phyloP scores from a whole-genome alignment of 495 filamentous ascomycete genomes.

The Aspergillus steynii region DNA sequence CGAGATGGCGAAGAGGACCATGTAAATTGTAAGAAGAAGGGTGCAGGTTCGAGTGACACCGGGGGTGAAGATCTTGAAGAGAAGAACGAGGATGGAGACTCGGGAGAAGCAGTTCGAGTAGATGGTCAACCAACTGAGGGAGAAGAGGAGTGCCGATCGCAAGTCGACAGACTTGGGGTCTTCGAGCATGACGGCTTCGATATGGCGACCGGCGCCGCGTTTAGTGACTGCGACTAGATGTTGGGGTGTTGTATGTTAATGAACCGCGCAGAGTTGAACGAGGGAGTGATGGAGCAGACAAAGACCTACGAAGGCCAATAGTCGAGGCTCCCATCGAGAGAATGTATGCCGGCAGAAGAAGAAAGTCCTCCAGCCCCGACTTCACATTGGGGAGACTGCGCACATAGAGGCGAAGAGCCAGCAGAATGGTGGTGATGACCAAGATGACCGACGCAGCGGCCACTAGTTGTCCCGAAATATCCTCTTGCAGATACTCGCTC shows the following conservation, averaged over 20 bases:
- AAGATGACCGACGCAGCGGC: constrained; percentile 3
- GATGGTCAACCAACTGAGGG: constrained; percentile 1
- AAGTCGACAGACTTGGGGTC: not conserved
- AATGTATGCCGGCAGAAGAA: too few species aligned
- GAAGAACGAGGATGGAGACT: not conserved
- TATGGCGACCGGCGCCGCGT: too few species aligned
- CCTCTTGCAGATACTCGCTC: too few species aligned
- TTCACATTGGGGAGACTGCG: not conserved
- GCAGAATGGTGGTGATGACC: constrained; percentile 1
- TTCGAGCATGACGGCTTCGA: too few species aligned
- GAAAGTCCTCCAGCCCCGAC: too few species aligned
- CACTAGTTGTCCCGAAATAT: not conserved
- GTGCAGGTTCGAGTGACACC: not conserved
- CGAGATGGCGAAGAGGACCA: too few species aligned
- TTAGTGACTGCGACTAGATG: too few species aligned
- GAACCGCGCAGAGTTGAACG: too few species aligned
- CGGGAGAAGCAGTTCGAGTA: constrained; percentile 5
- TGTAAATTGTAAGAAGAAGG: not conserved
- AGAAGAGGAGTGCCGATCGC: not conserved
- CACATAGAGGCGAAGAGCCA: constrained; percentile 1
- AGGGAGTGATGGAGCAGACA: too few species aligned
- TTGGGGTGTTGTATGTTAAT: too few species aligned
- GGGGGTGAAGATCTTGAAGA: not conserved
- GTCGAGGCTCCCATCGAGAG: too few species aligned
- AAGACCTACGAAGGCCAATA: too few species aligned